Conservation (phyloP, 129 eudicot species). For the Escallonia rubra region DNA sequence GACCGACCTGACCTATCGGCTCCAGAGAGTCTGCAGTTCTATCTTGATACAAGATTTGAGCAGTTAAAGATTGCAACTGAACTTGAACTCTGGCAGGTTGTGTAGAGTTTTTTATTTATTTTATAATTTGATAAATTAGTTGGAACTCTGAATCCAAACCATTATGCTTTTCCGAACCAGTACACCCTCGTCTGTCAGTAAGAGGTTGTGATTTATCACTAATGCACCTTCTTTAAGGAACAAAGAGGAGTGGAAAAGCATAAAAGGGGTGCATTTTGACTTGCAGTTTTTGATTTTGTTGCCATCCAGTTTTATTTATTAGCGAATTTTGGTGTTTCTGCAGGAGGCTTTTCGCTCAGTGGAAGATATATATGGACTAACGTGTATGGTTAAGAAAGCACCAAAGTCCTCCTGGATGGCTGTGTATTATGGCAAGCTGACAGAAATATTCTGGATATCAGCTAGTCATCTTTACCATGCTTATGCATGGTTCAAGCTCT, state of each 20-base stretch:
- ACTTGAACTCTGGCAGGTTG: constrained; percentile 98
- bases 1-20: constrained; percentile 92
- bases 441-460: constrained; percentile 90
- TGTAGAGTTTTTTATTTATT: not conserved
- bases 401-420: constrained; percentile 89
- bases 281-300: not conserved
- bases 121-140: no score
- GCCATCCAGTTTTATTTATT: not conserved
- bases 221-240: no score
- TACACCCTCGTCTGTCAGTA: no score
- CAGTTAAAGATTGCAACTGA: constrained; percentile 97
- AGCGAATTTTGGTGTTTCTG: not conserved
- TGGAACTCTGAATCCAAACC: no score
- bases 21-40: constrained; percentile 84
- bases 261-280: no score
- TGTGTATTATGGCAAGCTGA: constrained; percentile 80
- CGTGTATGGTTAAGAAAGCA: constrained; percentile 85
- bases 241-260: no score
- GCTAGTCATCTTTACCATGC: constrained; percentile 93
- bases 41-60: constrained; percentile 92
- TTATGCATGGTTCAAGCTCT: constrained; percentile 92
- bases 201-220: no score
- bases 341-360: constrained; percentile 99
- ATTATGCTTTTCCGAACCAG: no score
- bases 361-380: constrained; percentile 87